A percentile compares a stretch with the other conserved stretches of the same genome.
These are phyloP conservation scores for Monosporascus cannonballus DNA, from an alignment of 2,329 filamentous ascomycete species.

Conservation along the genomic window DNA sequence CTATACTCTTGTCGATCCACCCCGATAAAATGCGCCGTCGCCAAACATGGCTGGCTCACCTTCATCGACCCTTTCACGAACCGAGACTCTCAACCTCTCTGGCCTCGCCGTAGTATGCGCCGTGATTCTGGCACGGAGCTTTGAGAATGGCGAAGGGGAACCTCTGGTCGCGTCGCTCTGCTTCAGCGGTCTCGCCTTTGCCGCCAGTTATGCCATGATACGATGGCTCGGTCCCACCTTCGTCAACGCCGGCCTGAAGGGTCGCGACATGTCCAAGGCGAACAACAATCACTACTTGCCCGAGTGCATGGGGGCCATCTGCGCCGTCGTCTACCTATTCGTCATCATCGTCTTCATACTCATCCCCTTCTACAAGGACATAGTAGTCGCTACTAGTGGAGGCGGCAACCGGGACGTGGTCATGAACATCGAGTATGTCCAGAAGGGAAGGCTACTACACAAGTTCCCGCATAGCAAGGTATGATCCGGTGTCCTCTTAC, in stretches of 20 bases:
- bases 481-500: constrained; percentile 1
- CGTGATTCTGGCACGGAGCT: constrained; percentile 71
- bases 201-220: constrained; percentile 77
- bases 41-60: constrained; percentile 20
- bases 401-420: constrained; percentile 88
- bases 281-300: constrained; percentile 53
- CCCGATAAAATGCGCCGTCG: constrained; percentile 5
- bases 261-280: constrained; percentile 78
- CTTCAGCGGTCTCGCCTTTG: constrained; percentile 79
- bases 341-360: constrained; percentile 88
- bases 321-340: constrained; percentile 86
- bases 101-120: constrained; percentile 63
- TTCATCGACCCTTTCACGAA: constrained; percentile 37
- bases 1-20: too few relatives aligned
- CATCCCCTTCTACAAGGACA: constrained; percentile 97
- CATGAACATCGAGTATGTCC: constrained; percentile 63
- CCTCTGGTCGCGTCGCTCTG: constrained; percentile 84
- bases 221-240: constrained; percentile 90
- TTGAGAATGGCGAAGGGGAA: constrained; percentile 73
- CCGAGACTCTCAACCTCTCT: constrained; percentile 50
- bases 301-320: constrained; percentile 93
- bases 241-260: constrained; percentile 80
- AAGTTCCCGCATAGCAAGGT: constrained; percentile 94
- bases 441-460: constrained; percentile 81
- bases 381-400: constrained; percentile 89